A percentile compares a stretch with the other conserved stretches of the same genome.
Conservation (phyloP, 2,329 filamentous ascomycete genomes). For the Bipolaris zeicola region DNA sequence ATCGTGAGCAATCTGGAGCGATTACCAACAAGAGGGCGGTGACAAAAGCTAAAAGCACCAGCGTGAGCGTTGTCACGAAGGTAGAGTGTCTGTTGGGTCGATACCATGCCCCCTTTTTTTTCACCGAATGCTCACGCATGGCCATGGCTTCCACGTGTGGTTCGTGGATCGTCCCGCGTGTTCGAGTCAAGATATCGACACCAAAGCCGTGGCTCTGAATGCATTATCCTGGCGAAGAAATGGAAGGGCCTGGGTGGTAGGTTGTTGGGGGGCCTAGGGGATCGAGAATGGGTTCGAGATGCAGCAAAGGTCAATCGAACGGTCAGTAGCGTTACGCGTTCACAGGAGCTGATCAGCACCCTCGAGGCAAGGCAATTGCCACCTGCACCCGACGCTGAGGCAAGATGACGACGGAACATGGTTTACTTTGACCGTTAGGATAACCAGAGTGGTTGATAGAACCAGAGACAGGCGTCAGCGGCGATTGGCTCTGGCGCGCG, state of each 20-base stretch:
- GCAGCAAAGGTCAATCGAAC: not conserved
- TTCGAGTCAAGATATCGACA: conserved; percentile 13
- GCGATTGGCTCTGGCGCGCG: conserved; percentile 31
- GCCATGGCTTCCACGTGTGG: conserved; percentile 27
- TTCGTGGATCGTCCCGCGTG: conserved; percentile 16
- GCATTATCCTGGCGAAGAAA: conserved; percentile 6
- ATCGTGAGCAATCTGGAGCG: not conserved
- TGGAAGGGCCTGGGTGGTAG: not conserved
- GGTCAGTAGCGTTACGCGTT: not conserved
- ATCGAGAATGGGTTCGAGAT: not conserved
- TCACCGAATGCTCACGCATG: conserved; percentile 19
- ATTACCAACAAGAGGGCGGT: not conserved
- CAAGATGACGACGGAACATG: conserved; percentile 7
- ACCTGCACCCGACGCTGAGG: conserved; percentile 6
- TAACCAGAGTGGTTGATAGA: conserved; percentile 21
- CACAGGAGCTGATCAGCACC: conserved; percentile 2
- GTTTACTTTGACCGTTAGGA: conserved; percentile 10
- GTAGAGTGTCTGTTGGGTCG: not conserved
- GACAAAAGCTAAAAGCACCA: not conserved
- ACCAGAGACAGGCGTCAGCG: conserved; percentile 1
- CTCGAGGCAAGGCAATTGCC: conserved; percentile 1
- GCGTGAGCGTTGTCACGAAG: not conserved
- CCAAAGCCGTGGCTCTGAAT: conserved; percentile 3
- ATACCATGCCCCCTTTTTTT: conserved; percentile 12
- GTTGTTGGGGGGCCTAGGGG: not conserved